phyloP scores from a whole-genome alignment of 2,329 filamentous ascomycete species.

The Pseudogymnoascus sp. region DNA sequence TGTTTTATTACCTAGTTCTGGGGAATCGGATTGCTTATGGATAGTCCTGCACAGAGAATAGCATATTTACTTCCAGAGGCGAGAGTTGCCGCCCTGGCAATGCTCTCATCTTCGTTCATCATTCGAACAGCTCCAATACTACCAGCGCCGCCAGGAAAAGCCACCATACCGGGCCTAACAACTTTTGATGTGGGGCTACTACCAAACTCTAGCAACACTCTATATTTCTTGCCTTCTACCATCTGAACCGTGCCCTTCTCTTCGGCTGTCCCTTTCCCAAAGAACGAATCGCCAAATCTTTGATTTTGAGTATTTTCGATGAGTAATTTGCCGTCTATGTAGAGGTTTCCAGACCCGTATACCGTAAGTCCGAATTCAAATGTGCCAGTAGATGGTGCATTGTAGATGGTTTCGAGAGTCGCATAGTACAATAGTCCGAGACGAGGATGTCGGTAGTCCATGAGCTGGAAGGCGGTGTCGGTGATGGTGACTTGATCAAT shows the following conservation, averaged over 20 bases:
- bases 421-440: conserved; percentile 7
- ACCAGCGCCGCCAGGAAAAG: conserved; percentile 45
- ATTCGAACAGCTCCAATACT: conserved; percentile 50
- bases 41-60: conserved; percentile 59
- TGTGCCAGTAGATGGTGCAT: not conserved
- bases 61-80: conserved; percentile 40
- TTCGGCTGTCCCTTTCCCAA: conserved; percentile 30
- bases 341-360: conserved; percentile 29
- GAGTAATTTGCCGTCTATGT: conserved; percentile 27
- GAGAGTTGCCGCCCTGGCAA: conserved; percentile 55
- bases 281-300: conserved; percentile 31
- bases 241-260: conserved; percentile 22
- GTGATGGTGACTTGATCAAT: conserved; percentile 19
- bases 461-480: not conserved
- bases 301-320: conserved; percentile 29
- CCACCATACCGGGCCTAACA: conserved; percentile 26
- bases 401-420: not conserved
- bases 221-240: conserved; percentile 26
- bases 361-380: conserved; percentile 30
- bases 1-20: no score
- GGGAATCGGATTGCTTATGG: no score
- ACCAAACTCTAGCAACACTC: conserved; percentile 14
- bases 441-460: conserved; percentile 8
- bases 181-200: not conserved
- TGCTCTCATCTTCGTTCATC: conserved; percentile 46